phyloP scores from a whole-genome alignment of 805 yeast species.

The Candida arabinofermentans region DNA sequence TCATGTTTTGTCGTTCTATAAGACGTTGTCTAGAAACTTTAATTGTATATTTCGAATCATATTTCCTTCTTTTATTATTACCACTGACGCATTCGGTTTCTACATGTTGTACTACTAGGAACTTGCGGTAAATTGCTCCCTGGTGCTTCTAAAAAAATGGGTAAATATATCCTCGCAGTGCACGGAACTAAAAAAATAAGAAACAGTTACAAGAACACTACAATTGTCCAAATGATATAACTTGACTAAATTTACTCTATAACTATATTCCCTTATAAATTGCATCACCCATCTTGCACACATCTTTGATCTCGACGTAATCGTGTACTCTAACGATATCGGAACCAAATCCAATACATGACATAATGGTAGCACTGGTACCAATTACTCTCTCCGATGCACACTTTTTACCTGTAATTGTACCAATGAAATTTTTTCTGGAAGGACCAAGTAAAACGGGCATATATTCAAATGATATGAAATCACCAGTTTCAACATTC shows the following conservation, averaged over 20 bases:
- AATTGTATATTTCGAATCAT: slow-evolving; percentile 5
- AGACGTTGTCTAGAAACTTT: neutral
- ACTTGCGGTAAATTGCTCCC: no score
- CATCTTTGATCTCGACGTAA: slow-evolving; percentile 53
- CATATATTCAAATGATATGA: slow-evolving; percentile 45
- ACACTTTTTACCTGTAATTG: slow-evolving; percentile 51
- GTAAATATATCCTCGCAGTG: no score
- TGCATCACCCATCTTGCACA: slow-evolving; percentile 66
- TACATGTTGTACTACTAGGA: no score
- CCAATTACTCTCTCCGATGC: slow-evolving; percentile 68
- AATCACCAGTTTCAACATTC: slow-evolving; percentile 22
- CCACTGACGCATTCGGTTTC: no score
- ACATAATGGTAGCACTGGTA: slow-evolving; percentile 70
- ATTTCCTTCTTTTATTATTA: neutral
- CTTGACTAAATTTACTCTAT: neutral
- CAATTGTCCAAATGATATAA: no score
- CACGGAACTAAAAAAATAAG: no score
- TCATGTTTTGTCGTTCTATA: neutral
- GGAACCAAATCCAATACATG: slow-evolving; percentile 67
- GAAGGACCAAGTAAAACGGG: slow-evolving; percentile 85
- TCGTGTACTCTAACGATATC: slow-evolving; percentile 91
- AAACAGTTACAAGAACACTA: no score
- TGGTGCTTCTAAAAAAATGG: no score
- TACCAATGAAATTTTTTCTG: slow-evolving; percentile 82
- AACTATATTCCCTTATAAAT: slow-evolving; percentile 40